Percentiles rank a stretch among this genome's conserved stretches.
These are phyloP conservation scores for Fusarium sp. DNA, from an alignment of 2,329 filamentous ascomycete species.

Conservation along the genomic window DNA sequence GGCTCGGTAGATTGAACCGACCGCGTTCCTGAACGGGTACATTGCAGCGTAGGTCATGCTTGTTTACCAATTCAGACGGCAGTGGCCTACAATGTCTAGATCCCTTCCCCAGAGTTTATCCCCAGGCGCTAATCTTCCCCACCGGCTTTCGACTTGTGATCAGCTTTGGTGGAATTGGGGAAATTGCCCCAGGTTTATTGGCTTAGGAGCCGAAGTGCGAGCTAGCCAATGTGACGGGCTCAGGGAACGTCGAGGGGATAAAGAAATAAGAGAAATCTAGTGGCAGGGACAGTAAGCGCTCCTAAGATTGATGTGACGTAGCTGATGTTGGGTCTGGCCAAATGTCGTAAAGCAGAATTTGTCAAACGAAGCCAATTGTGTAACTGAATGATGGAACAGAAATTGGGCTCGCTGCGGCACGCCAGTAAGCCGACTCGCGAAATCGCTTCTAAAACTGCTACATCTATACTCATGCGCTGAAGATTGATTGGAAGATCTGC, in stretches of 20 bases:
- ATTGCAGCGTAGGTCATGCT: not conserved
- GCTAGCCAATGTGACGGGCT: accelerated
- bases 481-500: no score
- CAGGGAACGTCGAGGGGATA: not conserved
- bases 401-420: no score
- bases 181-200: not conserved
- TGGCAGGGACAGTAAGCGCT: accelerated
- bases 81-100: not conserved
- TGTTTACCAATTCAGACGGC: accelerated
- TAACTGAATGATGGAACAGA: accelerated
- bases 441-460: no score
- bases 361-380: no score
- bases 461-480: no score
- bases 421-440: no score
- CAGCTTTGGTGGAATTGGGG: not conserved
- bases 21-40: not conserved
- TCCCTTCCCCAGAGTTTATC: not conserved
- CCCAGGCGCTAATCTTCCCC: not conserved
- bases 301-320: accelerated
- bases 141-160: not conserved
- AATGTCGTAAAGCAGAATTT: no score
- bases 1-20: not conserved
- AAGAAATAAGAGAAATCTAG: not conserved
- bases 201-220: accelerated
- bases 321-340: no score